phyloP scores from a whole-genome alignment of 371 early-diverging fungal genomes.

The Lichtheimia ornata region DNA sequence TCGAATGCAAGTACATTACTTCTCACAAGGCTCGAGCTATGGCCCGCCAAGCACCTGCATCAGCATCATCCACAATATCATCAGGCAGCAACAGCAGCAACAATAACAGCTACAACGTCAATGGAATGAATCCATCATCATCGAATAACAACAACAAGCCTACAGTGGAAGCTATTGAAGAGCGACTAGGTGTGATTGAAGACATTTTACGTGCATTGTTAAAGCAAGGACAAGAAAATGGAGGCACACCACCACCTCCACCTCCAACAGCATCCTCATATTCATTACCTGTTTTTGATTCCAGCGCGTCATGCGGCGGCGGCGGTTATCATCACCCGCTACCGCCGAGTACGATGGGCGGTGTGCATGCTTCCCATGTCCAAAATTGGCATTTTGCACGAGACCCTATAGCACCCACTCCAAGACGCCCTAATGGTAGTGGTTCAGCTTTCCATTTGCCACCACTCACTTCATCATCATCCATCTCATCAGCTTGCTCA shows the following conservation, averaged over 20 bases:
- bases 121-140: background rate
- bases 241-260: background rate
- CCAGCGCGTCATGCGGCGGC: constrained; percentile 8
- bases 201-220: constrained; percentile 37
- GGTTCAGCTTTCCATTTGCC: constrained; percentile 15
- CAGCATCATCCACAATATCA: constrained; percentile 7
- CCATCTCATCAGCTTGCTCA: constrained; percentile 12
- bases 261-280: constrained; percentile 3
- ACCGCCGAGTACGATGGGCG: background rate
- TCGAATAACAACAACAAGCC: background rate
- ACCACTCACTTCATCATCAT: constrained; percentile 14
- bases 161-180: constrained; percentile 41
- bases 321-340: constrained; percentile 21
- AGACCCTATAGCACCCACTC: constrained; percentile 16
- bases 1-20: constrained; percentile 39
- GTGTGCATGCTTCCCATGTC: constrained; percentile 19
- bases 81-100: constrained; percentile 6
- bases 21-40: constrained; percentile 24
- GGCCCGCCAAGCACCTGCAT: background rate
- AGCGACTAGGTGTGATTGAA: constrained; percentile 42
- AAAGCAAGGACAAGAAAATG: constrained; percentile 8
- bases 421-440: constrained; percentile 11
- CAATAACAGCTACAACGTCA: constrained; percentile 1
- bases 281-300: constrained; percentile 16
- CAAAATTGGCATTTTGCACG: constrained; percentile 19